phyloP scores from a whole-genome alignment of 441 rosid species.

The Euphorbia schlechtendalii region DNA sequence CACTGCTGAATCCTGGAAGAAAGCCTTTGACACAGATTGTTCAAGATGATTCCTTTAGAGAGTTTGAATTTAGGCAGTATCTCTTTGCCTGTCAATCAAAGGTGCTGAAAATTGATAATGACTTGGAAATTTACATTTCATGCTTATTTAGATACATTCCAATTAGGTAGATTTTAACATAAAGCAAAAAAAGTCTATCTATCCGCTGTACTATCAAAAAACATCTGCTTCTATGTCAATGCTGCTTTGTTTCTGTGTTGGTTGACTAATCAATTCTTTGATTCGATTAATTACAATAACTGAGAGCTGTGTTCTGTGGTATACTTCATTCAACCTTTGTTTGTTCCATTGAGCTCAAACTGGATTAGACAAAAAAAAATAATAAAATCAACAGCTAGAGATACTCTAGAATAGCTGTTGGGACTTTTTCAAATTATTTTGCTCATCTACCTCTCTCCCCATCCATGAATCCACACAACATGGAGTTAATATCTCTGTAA shows the following conservation, averaged over 20 bases:
- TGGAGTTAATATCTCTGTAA: conserved; percentile 23
- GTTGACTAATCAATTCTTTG: not conserved
- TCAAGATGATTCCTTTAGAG: conserved; percentile 94
- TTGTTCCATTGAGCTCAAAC: not conserved
- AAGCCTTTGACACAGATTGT: conserved; percentile 74
- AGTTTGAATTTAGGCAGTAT: conserved; percentile 93
- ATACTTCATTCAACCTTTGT: not conserved
- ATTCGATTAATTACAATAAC: not conserved
- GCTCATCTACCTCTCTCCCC: no score
- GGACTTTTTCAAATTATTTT: not conserved
- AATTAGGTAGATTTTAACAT: not conserved
- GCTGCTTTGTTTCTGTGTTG: not conserved
- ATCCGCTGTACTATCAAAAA: conserved; percentile 8
- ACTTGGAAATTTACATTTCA: conserved; percentile 9
- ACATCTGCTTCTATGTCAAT: conserved; percentile 2
- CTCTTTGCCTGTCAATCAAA: conserved; percentile 91
- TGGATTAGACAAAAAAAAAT: not conserved
- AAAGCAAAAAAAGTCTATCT: not conserved
- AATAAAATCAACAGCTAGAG: not conserved
- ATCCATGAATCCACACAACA: not conserved
- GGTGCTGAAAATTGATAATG: conserved; percentile 40
- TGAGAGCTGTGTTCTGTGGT: not conserved
- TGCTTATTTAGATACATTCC: not conserved
- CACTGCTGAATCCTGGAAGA: conserved; percentile 66
- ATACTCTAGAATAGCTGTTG: not conserved